These are phyloP conservation scores for Talaromyces sp. DNA, from an alignment of 2,329 filamentous ascomycete species.

Conservation along the genomic window DNA sequence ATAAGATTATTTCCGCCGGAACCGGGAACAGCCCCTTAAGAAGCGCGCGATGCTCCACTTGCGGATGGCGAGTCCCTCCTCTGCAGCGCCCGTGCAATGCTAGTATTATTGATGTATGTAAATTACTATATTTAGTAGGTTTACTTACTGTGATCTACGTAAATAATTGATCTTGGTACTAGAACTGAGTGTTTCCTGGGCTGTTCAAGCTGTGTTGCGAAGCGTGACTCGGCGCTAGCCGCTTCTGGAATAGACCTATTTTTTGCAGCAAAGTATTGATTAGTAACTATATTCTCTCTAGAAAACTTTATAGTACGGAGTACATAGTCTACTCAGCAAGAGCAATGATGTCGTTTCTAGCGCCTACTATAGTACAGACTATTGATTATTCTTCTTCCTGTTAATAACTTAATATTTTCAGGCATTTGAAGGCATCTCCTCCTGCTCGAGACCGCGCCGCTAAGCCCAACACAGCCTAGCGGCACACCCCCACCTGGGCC, in stretches of 20 bases:
- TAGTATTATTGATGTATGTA: too few relatives aligned
- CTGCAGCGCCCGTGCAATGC: too few relatives aligned
- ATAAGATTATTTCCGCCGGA: neutral
- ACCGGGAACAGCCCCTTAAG: neutral
- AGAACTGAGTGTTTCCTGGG: too few relatives aligned
- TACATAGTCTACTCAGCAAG: too few relatives aligned
- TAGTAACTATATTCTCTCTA: too few relatives aligned
- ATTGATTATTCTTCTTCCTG: neutral
- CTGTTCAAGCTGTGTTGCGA: neutral
- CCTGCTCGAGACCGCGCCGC: neutral
- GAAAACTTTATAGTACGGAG: too few relatives aligned
- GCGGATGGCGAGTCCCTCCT: too few relatives aligned
- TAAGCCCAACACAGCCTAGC: constrained; percentile 1
- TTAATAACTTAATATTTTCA: neutral
- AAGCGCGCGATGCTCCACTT: neutral
- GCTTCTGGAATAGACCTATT: neutral
- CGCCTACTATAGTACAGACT: neutral
- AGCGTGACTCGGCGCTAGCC: neutral
- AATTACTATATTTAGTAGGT: too few relatives aligned
- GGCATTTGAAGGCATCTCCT: neutral
- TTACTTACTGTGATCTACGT: too few relatives aligned
- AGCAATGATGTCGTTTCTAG: too few relatives aligned
- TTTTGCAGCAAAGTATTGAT: too few relatives aligned
- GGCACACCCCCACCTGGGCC: constrained; percentile 2
- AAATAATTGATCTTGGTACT: too few relatives aligned